These are phyloP conservation scores for Lepidium sativum DNA, from an alignment of 345 rosid species.

Conservation along the genomic window DNA sequence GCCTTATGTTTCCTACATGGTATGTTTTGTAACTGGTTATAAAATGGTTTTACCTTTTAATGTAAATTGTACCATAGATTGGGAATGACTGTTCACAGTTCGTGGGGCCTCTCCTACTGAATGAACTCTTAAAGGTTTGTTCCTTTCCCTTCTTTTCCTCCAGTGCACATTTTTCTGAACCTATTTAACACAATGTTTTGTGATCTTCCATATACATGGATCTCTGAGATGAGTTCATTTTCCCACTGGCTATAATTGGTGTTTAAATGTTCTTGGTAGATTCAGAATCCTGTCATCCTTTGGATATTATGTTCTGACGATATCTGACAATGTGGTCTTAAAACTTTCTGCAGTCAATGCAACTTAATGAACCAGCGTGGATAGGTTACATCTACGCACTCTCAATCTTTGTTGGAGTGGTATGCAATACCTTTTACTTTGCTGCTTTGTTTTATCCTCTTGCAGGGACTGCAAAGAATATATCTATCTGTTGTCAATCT, in stretches of 20 bases:
- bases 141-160: neutral
- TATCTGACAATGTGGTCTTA: conserved; percentile 14
- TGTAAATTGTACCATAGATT: conserved; percentile 39
- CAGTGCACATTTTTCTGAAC: neutral
- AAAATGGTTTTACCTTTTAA: conserved; percentile 9
- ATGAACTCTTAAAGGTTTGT: conserved; percentile 75
- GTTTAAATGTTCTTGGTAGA: conserved; percentile 4
- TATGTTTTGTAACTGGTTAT: conserved; percentile 3
- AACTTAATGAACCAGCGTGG: conserved; percentile 87
- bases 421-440: conserved; percentile 32
- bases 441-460: neutral
- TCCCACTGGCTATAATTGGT: neutral
- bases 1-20: neutral
- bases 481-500: conserved; percentile 15
- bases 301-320: conserved; percentile 11
- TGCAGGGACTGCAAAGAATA: conserved; percentile 32
- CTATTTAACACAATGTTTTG: neutral
- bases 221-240: neutral
- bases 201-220: neutral
- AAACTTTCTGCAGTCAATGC: conserved; percentile 82
- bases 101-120: conserved; percentile 86
- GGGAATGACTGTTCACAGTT: conserved; percentile 92
- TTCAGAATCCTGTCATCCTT: neutral
- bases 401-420: conserved; percentile 94
- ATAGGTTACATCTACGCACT: conserved; percentile 89